phyloP scores from a whole-genome alignment of 2,329 filamentous ascomycete genomes.

The Talaromyces sp. region DNA sequence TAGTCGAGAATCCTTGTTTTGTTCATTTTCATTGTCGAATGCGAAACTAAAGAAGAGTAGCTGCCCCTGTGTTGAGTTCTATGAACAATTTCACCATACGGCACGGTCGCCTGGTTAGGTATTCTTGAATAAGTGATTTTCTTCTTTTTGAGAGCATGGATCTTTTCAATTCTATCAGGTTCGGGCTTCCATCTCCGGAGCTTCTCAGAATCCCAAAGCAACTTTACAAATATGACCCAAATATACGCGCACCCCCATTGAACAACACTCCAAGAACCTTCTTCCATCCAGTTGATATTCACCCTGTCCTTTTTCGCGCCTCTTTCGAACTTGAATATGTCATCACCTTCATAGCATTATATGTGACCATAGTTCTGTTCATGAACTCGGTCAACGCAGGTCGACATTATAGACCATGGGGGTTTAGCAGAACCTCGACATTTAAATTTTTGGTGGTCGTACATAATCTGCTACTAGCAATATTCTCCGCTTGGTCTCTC shows the following conservation, averaged over 20 bases:
- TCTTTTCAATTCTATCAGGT: not conserved
- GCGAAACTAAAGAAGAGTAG: too few relatives aligned
- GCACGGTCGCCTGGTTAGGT: too few relatives aligned
- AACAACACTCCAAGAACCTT: not conserved
- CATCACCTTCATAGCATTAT: slow-evolving; percentile 12
- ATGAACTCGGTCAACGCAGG: slow-evolving; percentile 16
- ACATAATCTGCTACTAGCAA: slow-evolving; percentile 13
- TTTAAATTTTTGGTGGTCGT: slow-evolving; percentile 9
- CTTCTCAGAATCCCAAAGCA: slow-evolving; percentile 8
- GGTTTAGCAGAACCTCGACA: slow-evolving; percentile 4
- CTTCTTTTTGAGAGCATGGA: not conserved
- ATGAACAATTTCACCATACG: too few relatives aligned
- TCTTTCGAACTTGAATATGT: slow-evolving; percentile 7
- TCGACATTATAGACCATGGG: slow-evolving; percentile 14
- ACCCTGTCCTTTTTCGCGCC: slow-evolving; percentile 5
- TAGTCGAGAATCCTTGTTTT: too few relatives aligned
- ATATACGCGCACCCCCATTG: not conserved
- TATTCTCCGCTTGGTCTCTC: slow-evolving; percentile 15
- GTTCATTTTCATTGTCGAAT: too few relatives aligned
- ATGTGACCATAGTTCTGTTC: slow-evolving; percentile 11
- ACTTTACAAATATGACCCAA: not conserved
- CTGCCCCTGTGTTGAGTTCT: too few relatives aligned
- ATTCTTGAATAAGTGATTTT: too few relatives aligned
- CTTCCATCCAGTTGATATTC: slow-evolving; percentile 1
- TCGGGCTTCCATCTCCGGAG: slow-evolving; percentile 6